These are phyloP conservation scores for Pyrenophora seminiperda DNA, from an alignment of 2,329 filamentous ascomycete species.

Conservation along the genomic window DNA sequence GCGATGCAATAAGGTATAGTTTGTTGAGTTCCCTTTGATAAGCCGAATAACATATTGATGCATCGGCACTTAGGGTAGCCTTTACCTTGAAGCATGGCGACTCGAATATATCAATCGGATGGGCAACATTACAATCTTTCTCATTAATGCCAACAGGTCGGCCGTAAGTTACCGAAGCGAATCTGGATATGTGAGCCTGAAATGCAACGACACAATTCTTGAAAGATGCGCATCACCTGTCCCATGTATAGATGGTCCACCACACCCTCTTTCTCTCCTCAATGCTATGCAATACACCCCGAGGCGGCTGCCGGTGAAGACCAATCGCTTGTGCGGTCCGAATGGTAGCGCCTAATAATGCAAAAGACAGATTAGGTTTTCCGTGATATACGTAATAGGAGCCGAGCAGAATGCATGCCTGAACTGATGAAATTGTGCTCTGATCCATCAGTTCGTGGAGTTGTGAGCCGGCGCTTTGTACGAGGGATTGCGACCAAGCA, in stretches of 20 bases:
- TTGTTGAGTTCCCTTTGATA: slow-evolving; percentile 35
- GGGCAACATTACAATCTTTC: slow-evolving; percentile 47
- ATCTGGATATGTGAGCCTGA: slow-evolving; percentile 24
- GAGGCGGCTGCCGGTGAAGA: slow-evolving; percentile 38
- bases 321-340: slow-evolving; percentile 46
- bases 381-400: slow-evolving; percentile 53
- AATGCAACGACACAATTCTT: neutral
- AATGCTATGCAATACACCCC: slow-evolving; percentile 26
- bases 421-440: slow-evolving; percentile 46
- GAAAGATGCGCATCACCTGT: slow-evolving; percentile 26
- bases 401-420: slow-evolving; percentile 50
- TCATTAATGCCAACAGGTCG: slow-evolving; percentile 51
- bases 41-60: slow-evolving; percentile 15
- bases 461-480: slow-evolving; percentile 40
- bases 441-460: slow-evolving; percentile 52
- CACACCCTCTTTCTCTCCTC: slow-evolving; percentile 50
- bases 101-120: slow-evolving; percentile 45
- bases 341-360: slow-evolving; percentile 48
- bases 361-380: slow-evolving; percentile 49
- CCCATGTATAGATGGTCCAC: slow-evolving; percentile 54
- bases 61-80: neutral
- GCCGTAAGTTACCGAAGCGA: slow-evolving; percentile 51
- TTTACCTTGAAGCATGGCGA: slow-evolving; percentile 32
- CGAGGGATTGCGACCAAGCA: slow-evolving; percentile 21
- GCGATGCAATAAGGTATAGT: slow-evolving; percentile 39